A percentile compares a stretch with the other conserved stretches of the same genome.
Evolutionary conservation across 257 asterid species (phyloP).

Genomic region (Linderniella brevidens): DNA sequence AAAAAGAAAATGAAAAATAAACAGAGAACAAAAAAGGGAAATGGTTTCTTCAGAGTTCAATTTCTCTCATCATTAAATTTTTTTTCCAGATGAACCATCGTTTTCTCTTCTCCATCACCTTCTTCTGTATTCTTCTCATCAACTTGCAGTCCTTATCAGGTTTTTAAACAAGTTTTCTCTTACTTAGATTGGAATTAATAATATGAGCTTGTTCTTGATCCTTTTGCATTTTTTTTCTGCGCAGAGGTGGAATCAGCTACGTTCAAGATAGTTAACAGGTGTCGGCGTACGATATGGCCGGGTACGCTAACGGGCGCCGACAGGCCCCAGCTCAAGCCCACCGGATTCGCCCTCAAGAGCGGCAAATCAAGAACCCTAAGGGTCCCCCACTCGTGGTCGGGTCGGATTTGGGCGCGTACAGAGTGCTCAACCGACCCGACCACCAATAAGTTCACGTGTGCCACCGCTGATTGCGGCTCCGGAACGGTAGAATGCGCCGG

Average conservation of each 20-base stretch:
- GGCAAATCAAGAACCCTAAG: slow-evolving; percentile 58
- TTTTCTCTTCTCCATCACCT: not conserved
- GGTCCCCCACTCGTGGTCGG: slow-evolving; percentile 76
- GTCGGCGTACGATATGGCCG: slow-evolving; percentile 83
- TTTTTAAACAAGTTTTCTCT: not conserved
- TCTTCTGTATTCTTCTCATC: slow-evolving; percentile 23
- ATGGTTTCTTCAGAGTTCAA: too few species aligned
- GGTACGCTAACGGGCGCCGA: slow-evolving; percentile 88
- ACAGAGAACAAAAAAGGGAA: too few species aligned
- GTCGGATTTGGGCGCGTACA: slow-evolving; percentile 82
- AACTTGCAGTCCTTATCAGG: slow-evolving; percentile 30
- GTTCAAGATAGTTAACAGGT: slow-evolving; percentile 72
- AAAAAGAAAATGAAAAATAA: too few species aligned
- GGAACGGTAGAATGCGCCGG: slow-evolving; percentile 71
- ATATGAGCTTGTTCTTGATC: not conserved
- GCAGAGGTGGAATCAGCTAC: slow-evolving; percentile 56
- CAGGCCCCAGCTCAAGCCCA: slow-evolving; percentile 39
- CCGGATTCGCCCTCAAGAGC: slow-evolving; percentile 50
- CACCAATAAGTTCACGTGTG: slow-evolving; percentile 51
- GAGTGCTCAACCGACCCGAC: slow-evolving; percentile 46
- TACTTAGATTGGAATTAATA: not conserved
- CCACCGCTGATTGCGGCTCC: slow-evolving; percentile 89
- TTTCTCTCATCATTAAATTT: too few species aligned
- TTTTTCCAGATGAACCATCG: not conserved
- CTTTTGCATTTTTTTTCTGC: not conserved